Evolutionary conservation across 1,284 basidiomycete genomes (phyloP).

Genomic region (Rhodotorula sp.): DNA sequence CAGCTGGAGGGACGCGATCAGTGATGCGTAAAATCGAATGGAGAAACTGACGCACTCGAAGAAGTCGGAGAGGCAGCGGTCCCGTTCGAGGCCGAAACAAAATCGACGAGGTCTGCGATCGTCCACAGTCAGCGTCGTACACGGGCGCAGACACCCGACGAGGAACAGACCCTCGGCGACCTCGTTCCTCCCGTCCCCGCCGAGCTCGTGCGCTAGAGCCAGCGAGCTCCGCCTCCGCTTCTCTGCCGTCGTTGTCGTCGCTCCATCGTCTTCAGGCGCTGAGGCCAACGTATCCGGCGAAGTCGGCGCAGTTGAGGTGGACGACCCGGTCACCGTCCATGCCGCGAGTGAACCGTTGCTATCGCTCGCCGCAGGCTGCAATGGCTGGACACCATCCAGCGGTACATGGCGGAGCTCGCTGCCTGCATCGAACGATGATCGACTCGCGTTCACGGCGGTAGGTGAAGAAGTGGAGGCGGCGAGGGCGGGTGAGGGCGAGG

Average conservation of each 20-base stretch:
- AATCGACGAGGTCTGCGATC: conserved; percentile 13
- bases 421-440: background rate
- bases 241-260: conserved; percentile 1
- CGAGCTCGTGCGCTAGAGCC: conserved; percentile 3
- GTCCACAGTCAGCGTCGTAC: background rate
- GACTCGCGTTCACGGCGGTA: background rate
- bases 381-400: background rate
- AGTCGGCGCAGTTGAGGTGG: conserved; percentile 19
- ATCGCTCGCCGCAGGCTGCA: background rate
- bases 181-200: background rate
- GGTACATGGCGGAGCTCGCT: background rate
- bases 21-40: background rate
- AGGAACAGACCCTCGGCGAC: conserved; percentile 15
- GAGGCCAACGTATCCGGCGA: conserved; percentile 5
- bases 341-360: conserved; percentile 13
- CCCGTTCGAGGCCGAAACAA: conserved; percentile 14
- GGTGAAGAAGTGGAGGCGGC: background rate
- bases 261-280: background rate
- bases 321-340: background rate
- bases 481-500: background rate
- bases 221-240: conserved; percentile 8
- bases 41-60: background rate
- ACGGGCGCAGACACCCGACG: too few species aligned
- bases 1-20: background rate
- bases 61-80: conserved; percentile 4